Evolutionary conservation across 2,329 filamentous ascomycete species (phyloP).

Genomic region (Colletotrichum graminicola): DNA sequence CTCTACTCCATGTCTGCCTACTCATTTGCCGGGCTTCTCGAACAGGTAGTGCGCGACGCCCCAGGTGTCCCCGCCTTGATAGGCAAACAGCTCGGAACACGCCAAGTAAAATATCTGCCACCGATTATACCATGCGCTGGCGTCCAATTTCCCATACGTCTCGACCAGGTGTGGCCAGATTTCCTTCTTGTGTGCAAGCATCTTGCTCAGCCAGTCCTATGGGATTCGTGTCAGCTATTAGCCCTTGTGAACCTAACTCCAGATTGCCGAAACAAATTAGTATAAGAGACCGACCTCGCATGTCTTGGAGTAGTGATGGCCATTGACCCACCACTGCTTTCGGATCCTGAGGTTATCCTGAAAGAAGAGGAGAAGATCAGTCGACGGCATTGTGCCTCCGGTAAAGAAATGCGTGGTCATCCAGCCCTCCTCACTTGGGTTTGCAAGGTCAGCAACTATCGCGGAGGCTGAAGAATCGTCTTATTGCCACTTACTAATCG

Average conservation of each 20-base stretch:
- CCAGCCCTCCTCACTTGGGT: slow-evolving; percentile 71
- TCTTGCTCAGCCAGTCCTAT: slow-evolving; percentile 72
- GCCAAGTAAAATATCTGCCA: slow-evolving; percentile 82
- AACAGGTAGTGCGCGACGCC: slow-evolving; percentile 77
- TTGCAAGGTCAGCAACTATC: neutral
- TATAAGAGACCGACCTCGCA: slow-evolving; percentile 67
- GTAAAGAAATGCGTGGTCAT: slow-evolving; percentile 82
- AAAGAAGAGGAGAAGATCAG: slow-evolving; percentile 76
- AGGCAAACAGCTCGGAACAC: slow-evolving; percentile 77
- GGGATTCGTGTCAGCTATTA: slow-evolving; percentile 15
- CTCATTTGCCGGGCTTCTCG: slow-evolving; percentile 60
- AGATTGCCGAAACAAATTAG: neutral
- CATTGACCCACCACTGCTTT: slow-evolving; percentile 79
- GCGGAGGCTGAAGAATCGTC: neutral
- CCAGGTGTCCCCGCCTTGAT: slow-evolving; percentile 75
- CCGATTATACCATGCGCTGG: slow-evolving; percentile 73
- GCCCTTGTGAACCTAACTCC: neutral
- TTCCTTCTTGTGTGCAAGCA: slow-evolving; percentile 68
- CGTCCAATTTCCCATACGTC: slow-evolving; percentile 73
- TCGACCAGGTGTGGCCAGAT: slow-evolving; percentile 74
- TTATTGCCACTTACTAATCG: slow-evolving; percentile 60
- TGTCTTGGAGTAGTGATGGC: slow-evolving; percentile 76
- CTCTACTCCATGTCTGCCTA: neutral
- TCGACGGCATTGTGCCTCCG: slow-evolving; percentile 78
- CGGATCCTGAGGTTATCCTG: slow-evolving; percentile 71